Evolutionary conservation across 1,284 basidiomycete genomes (phyloP), one percentile per base, ranked within the genome.

Genomic region (Rhodotorula sp.): DNA sequence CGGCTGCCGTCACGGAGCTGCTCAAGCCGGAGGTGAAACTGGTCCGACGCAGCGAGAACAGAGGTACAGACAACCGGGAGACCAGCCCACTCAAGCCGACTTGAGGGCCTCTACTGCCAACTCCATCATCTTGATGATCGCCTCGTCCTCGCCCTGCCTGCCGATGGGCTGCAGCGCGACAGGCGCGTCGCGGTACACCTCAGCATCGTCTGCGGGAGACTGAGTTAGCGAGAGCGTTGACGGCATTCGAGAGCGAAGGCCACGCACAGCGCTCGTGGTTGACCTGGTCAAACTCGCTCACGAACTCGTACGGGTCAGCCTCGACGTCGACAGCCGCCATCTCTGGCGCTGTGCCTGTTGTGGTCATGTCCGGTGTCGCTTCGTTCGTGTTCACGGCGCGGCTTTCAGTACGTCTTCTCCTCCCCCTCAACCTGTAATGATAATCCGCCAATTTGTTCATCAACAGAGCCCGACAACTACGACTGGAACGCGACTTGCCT

Each of bases 291-390:
- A 75, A 63, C 2, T 80, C 77, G 49, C 80, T 82, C 56, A 85
- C 79, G 77, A 87, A 87, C 29, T 79, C 74, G 59, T 83, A 82
- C 1, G 66, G 30, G 1, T 64, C n/a, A 0, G 22, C 22, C 49
- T 70, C 60, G 46, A 64, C 60, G 55, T 75, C 74, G 29, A 66
- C n/a, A 1, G 48, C 74, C 4, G 76, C 76, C 13, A 73, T 76
- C 39, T 72, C 67, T 20, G 75, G 75, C 27, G 66, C 71, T 11
- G 60, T 70, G 13, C 62, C 90, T 1, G 88, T 92, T 0, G 91
- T 97, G 74, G 88, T 87, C 29, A 84, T 91, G 30, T 90, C 91
- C 10, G 89, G 85, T 0, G 87, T 96, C 65, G 82, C 95, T 73
- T 85, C 90, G 0, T 82, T 88, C 36, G 82, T 82, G 0, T 82